Base-by-base conservation (phyloP, 2,329 filamentous ascomycete species). In the Xylariaceae sp. region DNA sequence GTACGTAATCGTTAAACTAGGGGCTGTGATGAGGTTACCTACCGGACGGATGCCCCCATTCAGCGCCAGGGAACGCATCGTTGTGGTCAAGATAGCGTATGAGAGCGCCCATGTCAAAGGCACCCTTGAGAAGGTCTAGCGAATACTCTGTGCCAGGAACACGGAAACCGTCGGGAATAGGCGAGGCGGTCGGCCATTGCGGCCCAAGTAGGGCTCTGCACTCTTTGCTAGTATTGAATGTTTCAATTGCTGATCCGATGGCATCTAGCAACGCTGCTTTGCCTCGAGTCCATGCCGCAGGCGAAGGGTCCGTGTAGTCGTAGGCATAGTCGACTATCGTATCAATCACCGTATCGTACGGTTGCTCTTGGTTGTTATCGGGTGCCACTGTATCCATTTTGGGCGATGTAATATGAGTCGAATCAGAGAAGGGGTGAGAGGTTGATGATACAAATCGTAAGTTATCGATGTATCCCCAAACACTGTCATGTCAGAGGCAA, bases 41-140 rank as follows among this genome's bases (percentile, higher is more conserved):
- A 60, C 57, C 60, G 12, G 60, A 76, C 11, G 76, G 75, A 67
- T 78, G 76, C 0, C 74, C 75, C 76, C 75, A 77, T 64, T 78
- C 76, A 14, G 65, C 67, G 0, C 74, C 76, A 7, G 64, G 51
- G 14, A 72, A 66, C 3, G 70, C 75, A 66, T 78, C 76, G 47
- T 76, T 78, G 47, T 76, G 74, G 56, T 78, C 76, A 12, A 78
- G 59, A 49, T 75, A 77, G 24, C 75, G 67, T 31, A 78, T 75
- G 58, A 75, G 56, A 2, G 66, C 60, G 0, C 74, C 74, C 19
- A 78, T 37, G 49, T 74, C 70, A 50, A 77, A 78, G 12, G 76
- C 71, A 0, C 73, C 75, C 43, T 76, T 73, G 1, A 73, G 40
- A 2, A 70, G 69, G 51, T 78, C 76, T 9, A 77, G 44, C 7